Percentiles rank a stretch among this genome's conserved stretches.
These are phyloP conservation scores for Scopulariopsis brevicaulis DNA, from an alignment of 2,329 filamentous ascomycete genomes.

Conservation along the genomic window DNA sequence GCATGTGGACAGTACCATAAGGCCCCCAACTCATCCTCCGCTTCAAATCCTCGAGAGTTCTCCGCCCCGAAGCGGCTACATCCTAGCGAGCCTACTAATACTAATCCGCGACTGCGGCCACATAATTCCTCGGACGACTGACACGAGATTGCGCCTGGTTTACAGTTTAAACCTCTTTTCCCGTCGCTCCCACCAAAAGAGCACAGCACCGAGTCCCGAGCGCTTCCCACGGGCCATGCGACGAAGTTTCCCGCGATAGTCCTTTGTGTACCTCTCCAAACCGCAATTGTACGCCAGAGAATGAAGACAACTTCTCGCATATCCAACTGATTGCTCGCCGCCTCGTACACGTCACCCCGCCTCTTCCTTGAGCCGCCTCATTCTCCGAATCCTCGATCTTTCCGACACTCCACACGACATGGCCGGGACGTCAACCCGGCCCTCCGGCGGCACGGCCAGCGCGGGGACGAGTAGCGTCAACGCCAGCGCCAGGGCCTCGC, in stretches of 20 bases:
- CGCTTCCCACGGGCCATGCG: not conserved
- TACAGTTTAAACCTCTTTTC: not conserved
- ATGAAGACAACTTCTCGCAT: not conserved
- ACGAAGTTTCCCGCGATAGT: not conserved
- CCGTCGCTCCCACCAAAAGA: not conserved
- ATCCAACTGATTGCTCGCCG: not conserved
- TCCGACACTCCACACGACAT: not conserved
- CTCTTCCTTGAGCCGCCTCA: not conserved
- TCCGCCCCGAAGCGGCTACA: not conserved
- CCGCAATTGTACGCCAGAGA: not conserved
- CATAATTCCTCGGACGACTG: not conserved
- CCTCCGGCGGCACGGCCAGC: constrained; percentile 21
- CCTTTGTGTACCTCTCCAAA: not conserved
- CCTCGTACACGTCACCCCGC: not conserved
- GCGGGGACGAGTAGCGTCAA: constrained; percentile 28
- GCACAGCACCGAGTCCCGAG: not conserved
- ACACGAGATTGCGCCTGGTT: constrained; percentile 1
- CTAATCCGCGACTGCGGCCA: not conserved
- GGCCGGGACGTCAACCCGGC: constrained; percentile 15
- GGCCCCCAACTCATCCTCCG: not conserved
- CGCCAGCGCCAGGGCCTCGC: constrained; percentile 40
- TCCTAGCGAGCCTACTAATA: not conserved
- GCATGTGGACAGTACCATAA: not conserved
- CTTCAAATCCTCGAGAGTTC: not conserved
- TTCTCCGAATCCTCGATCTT: not conserved